Evolutionary conservation across 768 basidiomycete species (phyloP), one percentile per base, ranked within the genome.

Genomic region (Boletus vermiculosoides): DNA sequence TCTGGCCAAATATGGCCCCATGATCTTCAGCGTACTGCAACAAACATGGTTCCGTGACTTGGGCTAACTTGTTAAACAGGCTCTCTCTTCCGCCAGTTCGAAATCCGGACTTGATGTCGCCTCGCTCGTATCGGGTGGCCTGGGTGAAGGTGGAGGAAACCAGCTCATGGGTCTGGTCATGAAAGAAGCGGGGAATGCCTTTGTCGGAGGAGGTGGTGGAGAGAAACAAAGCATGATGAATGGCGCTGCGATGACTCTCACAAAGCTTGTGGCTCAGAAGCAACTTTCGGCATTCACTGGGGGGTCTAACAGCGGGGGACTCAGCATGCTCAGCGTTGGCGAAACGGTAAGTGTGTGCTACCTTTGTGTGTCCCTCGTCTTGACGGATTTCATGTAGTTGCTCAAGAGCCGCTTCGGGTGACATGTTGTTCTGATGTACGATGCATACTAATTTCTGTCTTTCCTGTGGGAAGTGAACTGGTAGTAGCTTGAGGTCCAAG

Each of bases 81-180:
- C 63, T 25, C 50, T 68, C 33, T 49, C 65, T 42, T 52, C 63
- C 1, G 22, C 42, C 37, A 34, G 33, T 11, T 59, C 65, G 33
- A 55, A 55, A 13, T 59, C 62, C 4, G 82, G 86, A 18, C 37
- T 73, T 2, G 58, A 73, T 31, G 20, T 62, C 7, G 49, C 67
- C 31, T 64, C 68, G 16, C 62, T 68, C 41, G 20, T 59, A 18
- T 64, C 67, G 16, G 73, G 70, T 20, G 74, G 69, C 36, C 28
- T 72, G 80, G 8, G 79, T 76, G 28, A 74, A 78, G 45, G 78
- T 77, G 49, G 78, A 81, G 68, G 66, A 52, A 83, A 83, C 39
- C 71, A 94, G 70, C 75, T 95, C 57, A 85, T 96, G 72, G 88
- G 88, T 65, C 72, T 92, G 71, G 93, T 94, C 5, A 92, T 96